Evolutionary conservation across 768 basidiomycete species (phyloP), one percentile per base, ranked within the genome.

Genomic region (Leccinum imitatum): DNA sequence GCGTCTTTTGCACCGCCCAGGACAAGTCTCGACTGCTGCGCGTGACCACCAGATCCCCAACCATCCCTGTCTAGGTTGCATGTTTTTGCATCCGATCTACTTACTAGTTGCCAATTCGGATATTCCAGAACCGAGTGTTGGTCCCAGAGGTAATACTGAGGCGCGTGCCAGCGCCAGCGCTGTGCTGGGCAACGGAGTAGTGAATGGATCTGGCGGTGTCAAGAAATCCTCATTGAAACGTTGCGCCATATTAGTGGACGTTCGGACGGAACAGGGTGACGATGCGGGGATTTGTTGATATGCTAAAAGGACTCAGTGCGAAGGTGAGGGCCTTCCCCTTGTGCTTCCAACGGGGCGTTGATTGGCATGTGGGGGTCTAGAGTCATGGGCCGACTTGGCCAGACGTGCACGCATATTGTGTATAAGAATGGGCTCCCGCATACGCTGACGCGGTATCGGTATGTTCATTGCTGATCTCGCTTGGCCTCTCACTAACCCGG

Each of bases 201-300:
- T 70, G 52, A 66, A 69, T 23, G 60, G 46, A 17, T 63, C 67
- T 1, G 51, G 67, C 58, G 60, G 70, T 63, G 23, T 73, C 74
- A 69, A 63, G 66, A 70, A 70, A 44, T 61, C 67, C 21, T 59
- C 67, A 23, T 76, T 95, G 60, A 85, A 87, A 57, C 83, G 85
- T 11, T 93, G 93, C 57, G 80, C 82, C 2, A 86, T 93, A 9
- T 95, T 91, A 65, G 93, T 95, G 52, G 94, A 96, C 68, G 91
- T 96, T 23, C 71, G 80, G 62, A 85, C 85, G 14, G 82, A 82
- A 35, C 85, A 87, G 59, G 92, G 90, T 0, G 91, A 92, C 56
- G 86, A 95, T 66, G 91, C 90, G 0, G 87, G 90, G 0, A 82
- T 95, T 95, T 66, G 82, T 87, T 14, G 90, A 95, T 52, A 93